These are phyloP conservation scores for Udeniomyces megalosporus DNA, from an alignment of 768 basidiomycete species.

Conservation along the genomic window DNA sequence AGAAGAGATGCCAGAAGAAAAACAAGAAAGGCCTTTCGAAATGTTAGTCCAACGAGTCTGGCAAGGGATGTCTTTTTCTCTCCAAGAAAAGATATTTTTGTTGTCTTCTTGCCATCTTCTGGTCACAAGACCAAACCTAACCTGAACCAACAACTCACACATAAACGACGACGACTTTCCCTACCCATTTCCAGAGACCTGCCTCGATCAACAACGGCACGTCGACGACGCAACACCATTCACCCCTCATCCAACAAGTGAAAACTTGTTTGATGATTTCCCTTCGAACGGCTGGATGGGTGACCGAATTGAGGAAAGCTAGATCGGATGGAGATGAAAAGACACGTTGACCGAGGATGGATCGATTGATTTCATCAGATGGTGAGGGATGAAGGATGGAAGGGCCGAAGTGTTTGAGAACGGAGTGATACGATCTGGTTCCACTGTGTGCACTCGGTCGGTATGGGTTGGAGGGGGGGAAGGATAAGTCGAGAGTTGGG, in stretches of 20 bases:
- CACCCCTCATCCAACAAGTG: conserved; percentile 56
- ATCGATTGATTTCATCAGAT: conserved; percentile 63
- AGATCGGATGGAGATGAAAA: conserved; percentile 63
- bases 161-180: conserved; percentile 71
- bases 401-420: conserved; percentile 54
- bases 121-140: not conserved
- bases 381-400: conserved; percentile 40
- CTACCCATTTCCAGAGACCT: conserved; percentile 67
- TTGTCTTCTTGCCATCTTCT: not conserved
- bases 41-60: too few species aligned
- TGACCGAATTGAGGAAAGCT: conserved; percentile 58
- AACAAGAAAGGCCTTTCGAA: too few species aligned
- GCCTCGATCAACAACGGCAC: conserved; percentile 85
- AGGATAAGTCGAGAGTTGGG: not conserved
- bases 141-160: conserved; percentile 42
- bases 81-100: not conserved
- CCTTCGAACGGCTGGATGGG: conserved; percentile 76
- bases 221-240: conserved; percentile 67
- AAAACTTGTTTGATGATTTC: conserved; percentile 58
- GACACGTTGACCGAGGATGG: conserved; percentile 64
- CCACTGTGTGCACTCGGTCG: conserved; percentile 29
- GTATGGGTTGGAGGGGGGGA: not conserved
- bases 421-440: conserved; percentile 50
- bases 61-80: too few species aligned
- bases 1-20: too few species aligned